Conservation (phyloP, 2,329 filamentous ascomycete species). For the Colletotrichum orbiculare region DNA sequence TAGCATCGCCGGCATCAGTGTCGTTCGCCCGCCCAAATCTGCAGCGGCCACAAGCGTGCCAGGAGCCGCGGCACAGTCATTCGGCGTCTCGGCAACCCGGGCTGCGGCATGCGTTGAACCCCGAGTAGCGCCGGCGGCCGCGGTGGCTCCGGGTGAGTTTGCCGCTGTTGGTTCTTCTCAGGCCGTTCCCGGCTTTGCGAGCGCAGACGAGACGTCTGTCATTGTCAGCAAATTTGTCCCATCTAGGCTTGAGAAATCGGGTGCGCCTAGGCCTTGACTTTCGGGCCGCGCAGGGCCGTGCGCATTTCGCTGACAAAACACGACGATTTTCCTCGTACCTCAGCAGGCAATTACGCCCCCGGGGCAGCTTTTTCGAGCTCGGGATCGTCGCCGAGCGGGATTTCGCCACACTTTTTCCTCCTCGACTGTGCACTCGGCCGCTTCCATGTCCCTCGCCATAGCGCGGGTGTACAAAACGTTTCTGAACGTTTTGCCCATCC, state of each 20-base stretch:
- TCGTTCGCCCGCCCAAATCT: background rate
- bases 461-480: conserved; percentile 34
- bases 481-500: conserved; percentile 45
- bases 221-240: background rate
- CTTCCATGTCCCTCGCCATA: conserved; percentile 38
- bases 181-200: conserved; percentile 14
- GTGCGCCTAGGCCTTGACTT: too few relatives aligned
- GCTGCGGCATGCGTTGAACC: background rate
- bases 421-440: conserved; percentile 39
- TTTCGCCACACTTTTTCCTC: conserved; percentile 27
- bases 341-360: too few relatives aligned
- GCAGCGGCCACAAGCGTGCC: too few relatives aligned
- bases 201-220: conserved; percentile 16
- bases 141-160: background rate
- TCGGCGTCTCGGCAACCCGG: too few relatives aligned
- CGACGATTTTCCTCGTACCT: too few relatives aligned
- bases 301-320: too few relatives aligned
- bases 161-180: background rate
- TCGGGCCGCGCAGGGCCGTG: too few relatives aligned
- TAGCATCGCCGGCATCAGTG: background rate
- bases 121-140: background rate
- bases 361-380: conserved; percentile 32
- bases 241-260: background rate
- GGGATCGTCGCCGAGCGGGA: conserved; percentile 31
- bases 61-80: too few relatives aligned